These are phyloP conservation scores for Ricinus communis DNA, from an alignment of 345 rosid species.

Conservation along the genomic window DNA sequence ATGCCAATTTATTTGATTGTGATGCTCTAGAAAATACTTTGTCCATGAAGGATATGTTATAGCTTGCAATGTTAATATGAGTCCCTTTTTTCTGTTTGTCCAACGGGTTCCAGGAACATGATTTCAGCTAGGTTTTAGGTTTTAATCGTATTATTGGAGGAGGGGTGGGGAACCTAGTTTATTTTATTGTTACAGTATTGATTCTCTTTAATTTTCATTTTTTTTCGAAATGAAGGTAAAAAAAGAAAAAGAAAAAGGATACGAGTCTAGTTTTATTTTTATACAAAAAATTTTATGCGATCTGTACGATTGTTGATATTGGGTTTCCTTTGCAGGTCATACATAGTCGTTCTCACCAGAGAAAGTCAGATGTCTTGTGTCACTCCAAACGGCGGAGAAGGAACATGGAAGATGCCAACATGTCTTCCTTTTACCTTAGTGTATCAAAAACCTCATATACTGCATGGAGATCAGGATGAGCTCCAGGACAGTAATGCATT, in stretches of 20 bases:
- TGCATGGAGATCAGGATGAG: conserved; percentile 43
- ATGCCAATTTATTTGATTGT: background rate
- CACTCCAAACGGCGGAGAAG: conserved; percentile 48
- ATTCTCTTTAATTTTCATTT: no score
- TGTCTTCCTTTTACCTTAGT: conserved; percentile 44
- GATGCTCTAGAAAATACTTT: background rate
- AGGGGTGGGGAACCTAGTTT: background rate
- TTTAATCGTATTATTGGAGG: background rate
- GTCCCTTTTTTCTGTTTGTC: background rate
- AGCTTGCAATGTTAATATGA: background rate
- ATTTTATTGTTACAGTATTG: background rate
- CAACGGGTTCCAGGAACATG: background rate
- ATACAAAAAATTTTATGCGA: background rate
- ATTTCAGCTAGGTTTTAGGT: background rate
- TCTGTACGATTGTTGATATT: background rate
- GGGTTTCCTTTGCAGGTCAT: conserved; percentile 57
- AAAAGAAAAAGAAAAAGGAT: background rate
- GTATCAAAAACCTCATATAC: conserved; percentile 28
- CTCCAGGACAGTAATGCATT: conserved; percentile 37
- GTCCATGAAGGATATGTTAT: background rate
- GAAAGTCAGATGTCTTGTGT: conserved; percentile 53
- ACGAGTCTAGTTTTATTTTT: background rate
- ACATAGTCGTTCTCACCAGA: conserved; percentile 65
- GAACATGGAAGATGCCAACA: conserved; percentile 43
- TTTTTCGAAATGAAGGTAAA: background rate